A percentile compares a stretch with the other conserved stretches of the same genome.
phyloP scores from a whole-genome alignment of 306 rosid genomes.

The Fragaria iinumae region DNA sequence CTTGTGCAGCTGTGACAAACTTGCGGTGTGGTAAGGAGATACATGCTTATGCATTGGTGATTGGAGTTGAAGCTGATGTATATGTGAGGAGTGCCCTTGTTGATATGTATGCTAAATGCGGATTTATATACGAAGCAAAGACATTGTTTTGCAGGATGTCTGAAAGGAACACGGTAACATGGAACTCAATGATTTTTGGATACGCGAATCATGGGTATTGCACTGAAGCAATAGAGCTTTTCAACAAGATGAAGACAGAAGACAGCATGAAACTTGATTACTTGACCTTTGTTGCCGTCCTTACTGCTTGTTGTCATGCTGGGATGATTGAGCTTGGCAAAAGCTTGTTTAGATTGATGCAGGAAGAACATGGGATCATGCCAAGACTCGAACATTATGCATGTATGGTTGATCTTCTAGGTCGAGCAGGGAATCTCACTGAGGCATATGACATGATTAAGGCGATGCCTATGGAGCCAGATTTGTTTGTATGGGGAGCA shows the following conservation, averaged over 20 bases:
- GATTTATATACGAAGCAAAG: slow-evolving; percentile 65
- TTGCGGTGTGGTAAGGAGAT: slow-evolving; percentile 65
- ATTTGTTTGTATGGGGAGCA: slow-evolving; percentile 94
- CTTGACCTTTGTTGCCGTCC: slow-evolving; percentile 66
- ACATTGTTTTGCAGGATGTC: slow-evolving; percentile 54
- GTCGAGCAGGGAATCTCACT: slow-evolving; percentile 62
- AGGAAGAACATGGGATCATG: slow-evolving; percentile 50
- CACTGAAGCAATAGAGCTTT: slow-evolving; percentile 67
- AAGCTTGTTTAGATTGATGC: slow-evolving; percentile 63
- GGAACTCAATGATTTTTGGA: slow-evolving; percentile 90
- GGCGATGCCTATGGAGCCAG: slow-evolving; percentile 73
- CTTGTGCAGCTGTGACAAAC: slow-evolving; percentile 62
- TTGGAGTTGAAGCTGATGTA: slow-evolving; percentile 63
- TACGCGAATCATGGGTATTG: slow-evolving; percentile 76
- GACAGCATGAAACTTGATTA: slow-evolving; percentile 56
- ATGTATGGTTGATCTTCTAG: slow-evolving; percentile 75
- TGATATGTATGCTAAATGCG: slow-evolving; percentile 93
- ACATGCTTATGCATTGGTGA: slow-evolving; percentile 55
- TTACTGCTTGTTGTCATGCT: slow-evolving; percentile 74
- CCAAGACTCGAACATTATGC: slow-evolving; percentile 88
- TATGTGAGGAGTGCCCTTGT: slow-evolving; percentile 82
- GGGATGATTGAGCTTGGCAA: slow-evolving; percentile 64
- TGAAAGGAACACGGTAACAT: slow-evolving; percentile 60
- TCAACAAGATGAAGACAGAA: slow-evolving; percentile 59
- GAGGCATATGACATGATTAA: slow-evolving; percentile 60